Percentiles rank a stretch among this genome's conserved stretches.
Conservation (phyloP, 352 stramenopile genomes). For the Phytophthora ramorum region DNA sequence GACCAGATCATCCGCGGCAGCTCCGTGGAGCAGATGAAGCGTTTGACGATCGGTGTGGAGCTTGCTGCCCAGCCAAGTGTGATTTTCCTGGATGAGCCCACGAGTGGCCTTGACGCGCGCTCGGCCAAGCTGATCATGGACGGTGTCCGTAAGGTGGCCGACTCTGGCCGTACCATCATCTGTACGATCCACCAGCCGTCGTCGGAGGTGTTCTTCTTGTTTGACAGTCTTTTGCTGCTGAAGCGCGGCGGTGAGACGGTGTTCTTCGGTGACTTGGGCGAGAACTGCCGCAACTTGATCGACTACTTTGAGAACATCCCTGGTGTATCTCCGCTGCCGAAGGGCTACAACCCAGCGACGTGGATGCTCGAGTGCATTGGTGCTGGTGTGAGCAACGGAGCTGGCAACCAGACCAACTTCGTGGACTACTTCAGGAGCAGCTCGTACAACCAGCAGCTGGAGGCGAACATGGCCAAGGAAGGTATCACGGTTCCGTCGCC, state of each 20-base stretch:
- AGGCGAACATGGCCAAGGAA: constrained; percentile 16
- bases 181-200: too few species aligned
- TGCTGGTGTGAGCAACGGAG: constrained; percentile 37
- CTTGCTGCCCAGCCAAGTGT: too few species aligned
- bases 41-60: too few species aligned
- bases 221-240: not conserved
- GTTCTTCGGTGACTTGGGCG: not conserved
- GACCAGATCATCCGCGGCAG: too few species aligned
- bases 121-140: too few species aligned
- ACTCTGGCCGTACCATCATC: too few species aligned
- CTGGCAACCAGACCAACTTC: constrained; percentile 12
- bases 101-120: too few species aligned
- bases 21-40: too few species aligned
- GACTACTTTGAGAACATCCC: too few species aligned
- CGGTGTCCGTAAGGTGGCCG: too few species aligned
- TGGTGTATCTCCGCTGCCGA: not conserved
- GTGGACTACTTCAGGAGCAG: constrained; percentile 19
- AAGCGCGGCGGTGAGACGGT: not conserved
- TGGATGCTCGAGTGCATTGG: not conserved
- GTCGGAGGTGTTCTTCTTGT: constrained; percentile 20
- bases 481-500: constrained; percentile 22
- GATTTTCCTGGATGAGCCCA: too few species aligned
- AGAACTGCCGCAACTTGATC: not conserved
- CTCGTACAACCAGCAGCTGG: constrained; percentile 4
- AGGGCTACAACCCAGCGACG: not conserved